Base-by-base conservation (phyloP, 2,329 filamentous ascomycete genomes). In the Colletotrichum tabaci region DNA sequence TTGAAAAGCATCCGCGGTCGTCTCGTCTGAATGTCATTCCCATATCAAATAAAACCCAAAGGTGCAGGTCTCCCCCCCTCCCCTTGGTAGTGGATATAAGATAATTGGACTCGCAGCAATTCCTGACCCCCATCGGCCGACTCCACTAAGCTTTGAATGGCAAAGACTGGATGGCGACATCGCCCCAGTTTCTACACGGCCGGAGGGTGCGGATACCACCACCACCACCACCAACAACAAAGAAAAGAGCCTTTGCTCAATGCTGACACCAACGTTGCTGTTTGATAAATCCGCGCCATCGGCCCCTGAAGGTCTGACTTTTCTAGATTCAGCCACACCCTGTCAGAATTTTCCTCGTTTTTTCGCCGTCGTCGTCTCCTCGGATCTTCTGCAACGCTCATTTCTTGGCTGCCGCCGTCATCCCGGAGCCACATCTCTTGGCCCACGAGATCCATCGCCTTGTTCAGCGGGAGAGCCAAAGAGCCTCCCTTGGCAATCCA, bases 111-210 rank as follows among this genome's bases (percentile, higher is more conserved):
- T 64, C 30, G 57, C 57, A 58, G 52, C 44, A 68, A 47, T 50
- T 67, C 50, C 68, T 50, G 55, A 55, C 64, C 35, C 35, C 67
- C 57, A 67, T 67, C 50, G 30, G 40, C 35, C 26, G 68, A 23
- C 58, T 53, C 70, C 66, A 67, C 73, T 74, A 74, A 66, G 64
- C 73, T 74, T 73, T 23, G 66, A 56, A 64, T 52, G 73, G 73
- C 57, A 67, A 74, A 72, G 74, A 67, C 71, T 73, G 68, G 75
- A 77, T 77, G 75, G 75, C 76, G 75, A 77, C 76, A 77, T 77
- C 75, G 74, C 69, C 73, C 68, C 74, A 66, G 73, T 70, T 73
- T 73, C 55, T 67, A 70, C 63, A 61, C 68, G 46, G 58, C 65
- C 46, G 40, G 65, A 71, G 58, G 68, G 68, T 68, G 58, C 52